Evolutionary conservation across 805 yeast genomes (phyloP).

Genomic region (Starmerella roubikii): DNA sequence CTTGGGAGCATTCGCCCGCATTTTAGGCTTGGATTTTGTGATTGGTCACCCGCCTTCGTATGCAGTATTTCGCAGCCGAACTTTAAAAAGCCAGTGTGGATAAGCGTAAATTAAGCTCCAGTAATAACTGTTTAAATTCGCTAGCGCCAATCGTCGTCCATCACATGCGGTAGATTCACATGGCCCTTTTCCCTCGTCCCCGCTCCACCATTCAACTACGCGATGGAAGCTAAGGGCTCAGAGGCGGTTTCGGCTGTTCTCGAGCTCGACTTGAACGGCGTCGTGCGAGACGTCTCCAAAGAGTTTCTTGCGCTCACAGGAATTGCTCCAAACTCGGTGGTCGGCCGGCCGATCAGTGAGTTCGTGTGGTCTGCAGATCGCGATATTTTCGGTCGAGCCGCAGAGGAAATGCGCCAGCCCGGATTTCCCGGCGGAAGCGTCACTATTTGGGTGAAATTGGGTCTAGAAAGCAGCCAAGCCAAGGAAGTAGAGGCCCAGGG

Average conservation of each 20-base stretch:
- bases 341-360: slow-evolving; percentile 20
- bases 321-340: slow-evolving; percentile 27
- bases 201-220: no score
- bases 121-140: no score
- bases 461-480: not conserved
- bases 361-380: slow-evolving; percentile 20
- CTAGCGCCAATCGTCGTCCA: no score
- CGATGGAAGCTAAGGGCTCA: no score
- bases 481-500: slow-evolving; percentile 69
- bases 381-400: slow-evolving; percentile 23
- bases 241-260: slow-evolving; percentile 51
- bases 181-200: no score
- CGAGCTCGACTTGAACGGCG: slow-evolving; percentile 71
- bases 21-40: no score
- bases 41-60: no score
- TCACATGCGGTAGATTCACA: no score
- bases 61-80: no score
- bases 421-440: slow-evolving; percentile 14
- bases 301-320: slow-evolving; percentile 53
- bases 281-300: slow-evolving; percentile 56
- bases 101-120: no score
- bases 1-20: no score
- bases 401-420: slow-evolving; percentile 25
- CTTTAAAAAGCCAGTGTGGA: no score
- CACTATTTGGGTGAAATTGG: slow-evolving; percentile 9